Base-by-base conservation (phyloP, 257 asterid species). In the Linaria vulgaris region DNA sequence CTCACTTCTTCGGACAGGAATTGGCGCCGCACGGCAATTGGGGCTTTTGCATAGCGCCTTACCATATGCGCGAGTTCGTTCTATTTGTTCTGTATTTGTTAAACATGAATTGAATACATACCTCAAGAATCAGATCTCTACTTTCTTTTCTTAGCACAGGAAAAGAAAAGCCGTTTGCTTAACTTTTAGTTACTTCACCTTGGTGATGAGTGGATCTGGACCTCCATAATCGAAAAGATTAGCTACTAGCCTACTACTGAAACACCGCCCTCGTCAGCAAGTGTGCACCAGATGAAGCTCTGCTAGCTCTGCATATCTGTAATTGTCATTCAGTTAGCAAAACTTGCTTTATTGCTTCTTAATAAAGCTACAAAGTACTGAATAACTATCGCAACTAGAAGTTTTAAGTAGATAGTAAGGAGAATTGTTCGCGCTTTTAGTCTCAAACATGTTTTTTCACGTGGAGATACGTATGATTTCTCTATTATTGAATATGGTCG, bases 281-380 rank as follows among this genome's bases (percentile, higher is more conserved):
- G n/a, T 21, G 71, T 85, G 94, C 50, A 85, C 91, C 59, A 88
- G 51, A 67, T 88, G 96, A 66, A 88, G 85, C 84, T 88, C 96
- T 11, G 95, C 91, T n/a, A n/a, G n/a, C n/a, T n/a, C n/a, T n/a
- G 82, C 91, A 72, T 6, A 80, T 66, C 96, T 88, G 70, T 3
- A 54, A 24, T 12, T 17, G 23, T 20, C 25, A 21, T 5, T 21
- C 10, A 31, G 8, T 15, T 14, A n/a, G 6, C 30, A 41, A 14
- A 24, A 45, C n/a, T 13, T 59, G 20, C 38, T 21, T n/a, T n/a
- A n/a, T n/a, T n/a, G n/a, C n/a, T n/a, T n/a, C n/a, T n/a, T n/a
- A n/a, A n/a, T n/a, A n/a, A n/a, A n/a, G n/a, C n/a, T n/a, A n/a
- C n/a, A n/a, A n/a, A n/a, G n/a, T n/a, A n/a, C n/a, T n/a, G n/a